Conservation (phyloP, 441 rosid species). For the Bruguiera hainesii region DNA sequence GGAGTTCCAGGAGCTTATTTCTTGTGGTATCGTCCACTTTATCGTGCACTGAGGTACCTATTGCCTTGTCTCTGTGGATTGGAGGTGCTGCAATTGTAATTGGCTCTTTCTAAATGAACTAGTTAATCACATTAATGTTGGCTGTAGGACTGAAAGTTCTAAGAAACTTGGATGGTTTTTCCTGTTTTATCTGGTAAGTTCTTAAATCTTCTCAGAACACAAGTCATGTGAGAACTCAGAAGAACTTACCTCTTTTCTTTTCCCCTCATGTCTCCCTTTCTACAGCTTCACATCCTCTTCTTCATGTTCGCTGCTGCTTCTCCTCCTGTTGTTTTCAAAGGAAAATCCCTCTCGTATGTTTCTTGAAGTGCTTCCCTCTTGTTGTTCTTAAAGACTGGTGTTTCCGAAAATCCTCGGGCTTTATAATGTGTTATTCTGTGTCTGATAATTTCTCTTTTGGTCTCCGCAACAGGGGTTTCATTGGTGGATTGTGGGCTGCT, state of each 20-base stretch:
- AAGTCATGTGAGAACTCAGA: neutral
- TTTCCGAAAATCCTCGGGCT: neutral
- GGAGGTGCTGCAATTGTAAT: neutral
- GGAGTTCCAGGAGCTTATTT: constrained; percentile 91
- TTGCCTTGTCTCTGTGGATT: neutral
- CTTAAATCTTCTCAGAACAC: neutral
- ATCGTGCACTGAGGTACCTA: constrained; percentile 79
- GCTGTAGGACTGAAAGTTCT: constrained; percentile 80
- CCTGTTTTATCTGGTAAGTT: constrained; percentile 64
- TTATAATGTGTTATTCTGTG: neutral
- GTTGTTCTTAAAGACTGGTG: neutral
- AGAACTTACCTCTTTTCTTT: constrained; percentile 2
- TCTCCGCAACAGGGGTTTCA: constrained; percentile 61
- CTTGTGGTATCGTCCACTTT: constrained; percentile 94
- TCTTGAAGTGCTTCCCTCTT: neutral
- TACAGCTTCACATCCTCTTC: constrained; percentile 79
- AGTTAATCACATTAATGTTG: constrained; percentile 7
- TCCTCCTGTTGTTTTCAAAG: constrained; percentile 83
- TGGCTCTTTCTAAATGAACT: neutral
- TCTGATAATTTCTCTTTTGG: constrained; percentile 16
- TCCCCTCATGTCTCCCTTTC: neutral
- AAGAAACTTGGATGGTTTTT: constrained; percentile 78
- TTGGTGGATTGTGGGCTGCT: constrained; percentile 41
- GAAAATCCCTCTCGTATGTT: constrained; percentile 86
- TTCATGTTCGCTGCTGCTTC: constrained; percentile 81